Evolutionary conservation across 192 early-diverging fungal genomes (phyloP).

Genomic region (Gaertneriomyces semiglobifer): DNA sequence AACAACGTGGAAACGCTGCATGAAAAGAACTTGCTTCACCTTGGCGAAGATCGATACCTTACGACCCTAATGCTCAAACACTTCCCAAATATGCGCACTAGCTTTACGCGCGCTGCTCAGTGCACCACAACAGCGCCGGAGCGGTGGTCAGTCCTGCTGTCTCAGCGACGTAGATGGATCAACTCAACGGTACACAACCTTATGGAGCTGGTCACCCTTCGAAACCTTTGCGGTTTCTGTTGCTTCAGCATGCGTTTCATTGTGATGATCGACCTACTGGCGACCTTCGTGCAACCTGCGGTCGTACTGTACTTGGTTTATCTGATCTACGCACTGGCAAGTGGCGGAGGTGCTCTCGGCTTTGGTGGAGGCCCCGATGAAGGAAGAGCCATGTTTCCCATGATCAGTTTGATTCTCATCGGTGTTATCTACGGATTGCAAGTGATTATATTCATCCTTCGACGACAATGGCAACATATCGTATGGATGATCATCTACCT

Average conservation of each 20-base stretch:
- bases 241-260: slow-evolving; percentile 94
- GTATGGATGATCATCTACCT: slow-evolving; percentile 94
- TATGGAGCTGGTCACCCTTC: slow-evolving; percentile 73
- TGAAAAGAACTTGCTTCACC: slow-evolving; percentile 84
- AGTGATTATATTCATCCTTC: slow-evolving; percentile 74
- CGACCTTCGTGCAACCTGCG: slow-evolving; percentile 66
- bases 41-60: slow-evolving; percentile 90
- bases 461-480: slow-evolving; percentile 64
- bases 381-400: slow-evolving; percentile 38
- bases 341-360: slow-evolving; percentile 41
- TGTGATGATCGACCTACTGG: slow-evolving; percentile 73
- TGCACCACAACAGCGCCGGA: slow-evolving; percentile 86
- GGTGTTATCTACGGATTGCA: slow-evolving; percentile 85
- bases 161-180: slow-evolving; percentile 92
- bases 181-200: slow-evolving; percentile 93
- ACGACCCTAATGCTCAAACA: slow-evolving; percentile 92
- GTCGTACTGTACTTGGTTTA: slow-evolving; percentile 43
- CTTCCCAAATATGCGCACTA: slow-evolving; percentile 85
- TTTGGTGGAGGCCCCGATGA: slow-evolving; percentile 29
- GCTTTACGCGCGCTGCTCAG: slow-evolving; percentile 78
- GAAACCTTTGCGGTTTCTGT: slow-evolving; percentile 83
- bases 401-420: slow-evolving; percentile 73
- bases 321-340: slow-evolving; percentile 63
- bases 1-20: slow-evolving; percentile 86
- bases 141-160: slow-evolving; percentile 77